Evolutionary conservation across 2,329 filamentous ascomycete species (phyloP).

Genomic region (Pezicula carpinea): DNA sequence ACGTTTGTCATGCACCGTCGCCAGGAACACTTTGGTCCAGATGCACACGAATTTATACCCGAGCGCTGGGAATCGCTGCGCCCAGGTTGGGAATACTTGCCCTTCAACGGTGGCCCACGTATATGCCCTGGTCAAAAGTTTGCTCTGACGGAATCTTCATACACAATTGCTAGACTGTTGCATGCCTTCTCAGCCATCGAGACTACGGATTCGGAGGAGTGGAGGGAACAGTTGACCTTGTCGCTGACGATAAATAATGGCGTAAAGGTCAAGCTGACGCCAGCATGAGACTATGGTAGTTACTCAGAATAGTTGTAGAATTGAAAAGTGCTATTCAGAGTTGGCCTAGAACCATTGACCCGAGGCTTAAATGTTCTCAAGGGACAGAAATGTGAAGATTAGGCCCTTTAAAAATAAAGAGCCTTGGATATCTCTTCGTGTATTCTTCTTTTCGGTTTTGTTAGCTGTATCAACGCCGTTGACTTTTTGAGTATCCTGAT

Average conservation of each 20-base stretch:
- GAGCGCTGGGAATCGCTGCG: constrained; percentile 36
- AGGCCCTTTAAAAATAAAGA: too few species aligned
- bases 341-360: too few species aligned
- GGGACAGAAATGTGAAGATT: too few species aligned
- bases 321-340: too few species aligned
- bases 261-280: constrained; percentile 19
- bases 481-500: too few species aligned
- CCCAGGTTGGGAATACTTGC: constrained; percentile 41
- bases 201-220: constrained; percentile 14
- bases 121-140: constrained; percentile 38
- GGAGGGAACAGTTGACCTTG: constrained; percentile 12
- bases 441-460: too few species aligned
- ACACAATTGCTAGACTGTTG: constrained; percentile 27
- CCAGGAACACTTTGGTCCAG: constrained; percentile 33
- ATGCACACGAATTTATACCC: constrained; percentile 35
- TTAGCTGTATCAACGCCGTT: too few species aligned
- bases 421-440: too few species aligned
- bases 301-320: too few species aligned
- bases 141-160: constrained; percentile 30
- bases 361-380: too few species aligned
- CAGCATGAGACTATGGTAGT: constrained; percentile 19
- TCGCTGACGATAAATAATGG: constrained; percentile 18
- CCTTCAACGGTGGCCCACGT: constrained; percentile 42
- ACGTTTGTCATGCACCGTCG: constrained; percentile 32
- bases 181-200: constrained; percentile 28